Conservation (phyloP, 2,329 filamentous ascomycete genomes). For the Colletotrichum sojae region DNA sequence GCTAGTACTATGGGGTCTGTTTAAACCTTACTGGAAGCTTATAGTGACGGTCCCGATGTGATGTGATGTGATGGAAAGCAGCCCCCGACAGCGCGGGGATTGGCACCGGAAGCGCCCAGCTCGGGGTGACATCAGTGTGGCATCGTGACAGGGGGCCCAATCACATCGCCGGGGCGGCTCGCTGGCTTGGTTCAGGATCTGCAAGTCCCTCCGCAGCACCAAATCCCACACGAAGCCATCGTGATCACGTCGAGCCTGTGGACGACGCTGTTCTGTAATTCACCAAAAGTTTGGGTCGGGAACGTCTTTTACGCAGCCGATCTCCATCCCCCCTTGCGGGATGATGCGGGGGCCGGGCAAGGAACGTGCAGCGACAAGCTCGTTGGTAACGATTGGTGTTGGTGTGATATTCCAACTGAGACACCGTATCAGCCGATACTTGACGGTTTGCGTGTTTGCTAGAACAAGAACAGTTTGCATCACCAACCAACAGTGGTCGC, state of each 20-base stretch:
- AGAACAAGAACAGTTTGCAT: too few species aligned
- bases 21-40: background rate
- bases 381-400: background rate
- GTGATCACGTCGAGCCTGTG: constrained; percentile 10
- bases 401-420: background rate
- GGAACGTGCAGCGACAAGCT: too few species aligned
- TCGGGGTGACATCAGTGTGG: constrained; percentile 20
- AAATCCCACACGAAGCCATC: background rate
- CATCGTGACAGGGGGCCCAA: constrained; percentile 16
- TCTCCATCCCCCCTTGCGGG: too few species aligned
- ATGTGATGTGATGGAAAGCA: constrained; percentile 38
- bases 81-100: constrained; percentile 31
- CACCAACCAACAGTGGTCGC: too few species aligned
- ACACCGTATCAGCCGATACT: background rate
- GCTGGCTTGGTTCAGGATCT: constrained; percentile 34
- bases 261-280: background rate
- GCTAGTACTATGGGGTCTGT: too few species aligned
- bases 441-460: too few species aligned
- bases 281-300: too few species aligned
- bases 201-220: background rate
- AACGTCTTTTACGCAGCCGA: too few species aligned
- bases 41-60: constrained; percentile 34
- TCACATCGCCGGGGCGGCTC: constrained; percentile 5
- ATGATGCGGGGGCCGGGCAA: too few species aligned
- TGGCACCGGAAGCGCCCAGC: constrained; percentile 40